These are phyloP conservation scores for Alternaria solani DNA, from an alignment of 2,329 filamentous ascomycete genomes.

Conservation along the genomic window DNA sequence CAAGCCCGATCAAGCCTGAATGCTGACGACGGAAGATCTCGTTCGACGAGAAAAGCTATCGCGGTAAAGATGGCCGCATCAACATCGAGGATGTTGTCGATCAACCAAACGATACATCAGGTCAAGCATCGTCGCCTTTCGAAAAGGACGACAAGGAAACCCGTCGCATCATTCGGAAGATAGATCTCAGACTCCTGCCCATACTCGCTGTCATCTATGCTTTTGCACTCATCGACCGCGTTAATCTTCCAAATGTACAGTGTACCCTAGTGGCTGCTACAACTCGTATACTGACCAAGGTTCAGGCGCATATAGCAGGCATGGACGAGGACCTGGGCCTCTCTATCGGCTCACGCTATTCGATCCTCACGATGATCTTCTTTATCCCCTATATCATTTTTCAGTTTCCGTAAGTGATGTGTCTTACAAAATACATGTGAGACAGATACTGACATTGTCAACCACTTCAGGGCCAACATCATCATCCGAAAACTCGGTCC, in stretches of 20 bases:
- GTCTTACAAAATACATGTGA: background rate
- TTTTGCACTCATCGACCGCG: conserved; percentile 28
- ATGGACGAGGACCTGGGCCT: conserved; percentile 28
- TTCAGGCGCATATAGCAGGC: conserved; percentile 16
- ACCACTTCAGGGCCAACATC: background rate
- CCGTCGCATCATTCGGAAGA: conserved; percentile 45
- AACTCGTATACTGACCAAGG: background rate
- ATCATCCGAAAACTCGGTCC: conserved; percentile 38
- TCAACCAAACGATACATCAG: background rate
- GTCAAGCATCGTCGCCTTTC: background rate
- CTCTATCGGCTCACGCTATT: conserved; percentile 25
- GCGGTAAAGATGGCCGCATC: background rate
- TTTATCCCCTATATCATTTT: conserved; percentile 31
- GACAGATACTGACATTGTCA: background rate
- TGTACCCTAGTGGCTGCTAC: background rate
- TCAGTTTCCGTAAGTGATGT: conserved; percentile 28
- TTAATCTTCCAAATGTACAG: conserved; percentile 26
- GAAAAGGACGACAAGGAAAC: conserved; percentile 31
- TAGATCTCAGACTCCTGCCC: conserved; percentile 47
- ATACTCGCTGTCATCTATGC: conserved; percentile 43
- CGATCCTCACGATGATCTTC: conserved; percentile 18
- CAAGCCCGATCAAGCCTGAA: accelerated
- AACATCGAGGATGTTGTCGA: background rate
- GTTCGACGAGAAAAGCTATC: background rate
- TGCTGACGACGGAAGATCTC: background rate